These are phyloP conservation scores for Aspergillus ellipticus DNA, from an alignment of 495 filamentous ascomycete species.

Conservation along the genomic window DNA sequence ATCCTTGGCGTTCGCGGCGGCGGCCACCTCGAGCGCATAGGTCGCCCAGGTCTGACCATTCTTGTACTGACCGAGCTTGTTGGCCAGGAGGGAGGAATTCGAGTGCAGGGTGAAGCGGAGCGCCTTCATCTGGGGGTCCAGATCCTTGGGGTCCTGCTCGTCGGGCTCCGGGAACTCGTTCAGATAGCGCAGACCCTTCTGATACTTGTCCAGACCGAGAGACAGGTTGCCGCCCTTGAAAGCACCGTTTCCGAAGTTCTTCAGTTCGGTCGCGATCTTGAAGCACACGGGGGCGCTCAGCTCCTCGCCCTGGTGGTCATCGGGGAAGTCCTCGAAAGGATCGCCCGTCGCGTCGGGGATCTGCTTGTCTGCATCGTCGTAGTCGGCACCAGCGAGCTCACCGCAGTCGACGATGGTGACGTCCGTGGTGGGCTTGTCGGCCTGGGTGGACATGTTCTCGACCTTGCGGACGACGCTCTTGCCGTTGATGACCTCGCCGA, in stretches of 20 bases:
- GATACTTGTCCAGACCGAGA: constrained; percentile 86
- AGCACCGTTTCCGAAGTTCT: constrained; percentile 86
- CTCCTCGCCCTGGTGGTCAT: constrained; percentile 70
- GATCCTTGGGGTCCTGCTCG: constrained; percentile 64
- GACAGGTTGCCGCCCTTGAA: constrained; percentile 74
- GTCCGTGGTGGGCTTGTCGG: constrained; percentile 74
- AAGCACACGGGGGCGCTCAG: constrained; percentile 50
- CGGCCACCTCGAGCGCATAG: constrained; percentile 65
- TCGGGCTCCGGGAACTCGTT: constrained; percentile 75
- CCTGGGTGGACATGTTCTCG: constrained; percentile 76
- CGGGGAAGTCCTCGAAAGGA: constrained; percentile 92
- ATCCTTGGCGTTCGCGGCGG: constrained; percentile 55
- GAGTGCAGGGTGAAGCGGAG: constrained; percentile 74
- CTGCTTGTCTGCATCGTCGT: constrained; percentile 57
- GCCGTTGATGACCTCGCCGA: constrained; percentile 66
- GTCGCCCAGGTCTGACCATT: constrained; percentile 67
- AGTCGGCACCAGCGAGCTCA: constrained; percentile 69
- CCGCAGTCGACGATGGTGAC: constrained; percentile 83
- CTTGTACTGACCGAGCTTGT: constrained; percentile 69
- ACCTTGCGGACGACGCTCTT: constrained; percentile 89
- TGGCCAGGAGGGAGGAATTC: constrained; percentile 74
- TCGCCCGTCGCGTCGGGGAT: constrained; percentile 79
- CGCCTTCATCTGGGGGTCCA: constrained; percentile 60
- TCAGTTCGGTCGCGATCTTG: constrained; percentile 80
- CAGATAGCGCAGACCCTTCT: constrained; percentile 93